Evolutionary conservation across 106 monocot species (phyloP).

Genomic region (Gastrodia elata): DNA sequence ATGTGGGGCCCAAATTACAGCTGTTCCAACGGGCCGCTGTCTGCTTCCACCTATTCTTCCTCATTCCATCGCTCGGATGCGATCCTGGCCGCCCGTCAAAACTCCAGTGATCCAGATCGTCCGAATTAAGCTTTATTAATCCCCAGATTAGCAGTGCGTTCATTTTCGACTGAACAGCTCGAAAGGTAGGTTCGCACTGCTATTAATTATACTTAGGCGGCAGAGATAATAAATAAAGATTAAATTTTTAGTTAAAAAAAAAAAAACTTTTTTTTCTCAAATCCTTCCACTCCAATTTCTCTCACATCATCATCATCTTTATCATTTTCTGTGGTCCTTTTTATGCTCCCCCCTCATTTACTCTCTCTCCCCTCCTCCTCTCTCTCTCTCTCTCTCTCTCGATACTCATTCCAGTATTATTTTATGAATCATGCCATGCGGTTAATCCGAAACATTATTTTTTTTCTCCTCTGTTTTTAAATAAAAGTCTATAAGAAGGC

Average conservation of each 20-base stretch:
- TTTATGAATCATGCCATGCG: too few species aligned
- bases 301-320: constrained; percentile 3
- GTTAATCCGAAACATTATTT: too few species aligned
- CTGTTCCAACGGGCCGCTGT: constrained; percentile 7
- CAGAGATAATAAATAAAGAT: neutral
- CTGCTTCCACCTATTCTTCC: neutral
- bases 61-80: neutral
- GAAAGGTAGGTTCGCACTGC: neutral
- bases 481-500: too few species aligned
- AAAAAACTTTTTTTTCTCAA: neutral
- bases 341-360: neutral
- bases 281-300: neutral
- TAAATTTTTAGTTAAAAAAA: neutral
- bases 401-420: too few species aligned
- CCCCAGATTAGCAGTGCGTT: neutral
- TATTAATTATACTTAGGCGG: constrained; percentile 6
- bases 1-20: constrained; percentile 8
- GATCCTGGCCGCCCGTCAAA: neutral
- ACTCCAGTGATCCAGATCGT: neutral
- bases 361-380: neutral
- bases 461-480: neutral
- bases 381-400: neutral
- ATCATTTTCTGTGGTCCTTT: constrained; percentile 5
- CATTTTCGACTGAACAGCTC: neutral
- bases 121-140: too few species aligned